These are phyloP conservation scores for Testicularia cyperi DNA, from an alignment of 1,284 basidiomycete genomes.

Conservation along the genomic window DNA sequence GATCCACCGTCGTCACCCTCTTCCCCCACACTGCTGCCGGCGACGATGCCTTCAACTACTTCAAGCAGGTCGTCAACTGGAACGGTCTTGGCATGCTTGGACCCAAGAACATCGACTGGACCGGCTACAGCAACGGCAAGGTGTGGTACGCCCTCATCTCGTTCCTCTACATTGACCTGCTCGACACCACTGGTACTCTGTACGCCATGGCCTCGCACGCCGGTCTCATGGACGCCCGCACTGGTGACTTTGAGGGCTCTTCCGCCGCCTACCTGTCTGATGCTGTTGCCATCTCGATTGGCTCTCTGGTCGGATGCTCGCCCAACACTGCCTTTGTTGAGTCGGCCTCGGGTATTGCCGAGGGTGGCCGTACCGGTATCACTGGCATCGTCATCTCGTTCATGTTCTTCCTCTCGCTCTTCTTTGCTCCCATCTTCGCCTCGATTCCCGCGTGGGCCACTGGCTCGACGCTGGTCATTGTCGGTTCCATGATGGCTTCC, in stretches of 20 bases:
- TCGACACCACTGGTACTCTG: conserved; percentile 69
- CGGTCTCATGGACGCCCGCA: conserved; percentile 79
- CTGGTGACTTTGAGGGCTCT: conserved; percentile 82
- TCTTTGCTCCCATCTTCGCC: conserved; percentile 87
- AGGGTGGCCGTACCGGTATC: conserved; percentile 85
- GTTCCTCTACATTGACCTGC: conserved; percentile 79
- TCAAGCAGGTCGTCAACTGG: conserved; percentile 81
- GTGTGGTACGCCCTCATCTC: conserved; percentile 81
- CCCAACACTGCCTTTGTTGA: conserved; percentile 87
- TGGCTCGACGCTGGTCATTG: conserved; percentile 80
- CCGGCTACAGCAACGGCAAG: conserved; percentile 67
- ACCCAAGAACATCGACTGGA: conserved; percentile 66
- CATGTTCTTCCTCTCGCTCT: conserved; percentile 80
- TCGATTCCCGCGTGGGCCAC: conserved; percentile 86
- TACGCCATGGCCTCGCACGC: conserved; percentile 91
- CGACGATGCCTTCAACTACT: conserved; percentile 76
- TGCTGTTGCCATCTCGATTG: conserved; percentile 77
- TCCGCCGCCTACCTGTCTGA: conserved; percentile 73
- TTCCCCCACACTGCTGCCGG: conserved; percentile 75
- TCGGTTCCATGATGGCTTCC: conserved; percentile 84
- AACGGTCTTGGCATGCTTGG: conserved; percentile 60
- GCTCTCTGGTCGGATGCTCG: conserved; percentile 78
- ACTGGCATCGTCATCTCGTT: conserved; percentile 75
- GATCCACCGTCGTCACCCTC: conserved; percentile 74
- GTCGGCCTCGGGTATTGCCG: conserved; percentile 66